phyloP scores from a whole-genome alignment of 177 flowering plant genomes.

The Vitis hybrid region DNA sequence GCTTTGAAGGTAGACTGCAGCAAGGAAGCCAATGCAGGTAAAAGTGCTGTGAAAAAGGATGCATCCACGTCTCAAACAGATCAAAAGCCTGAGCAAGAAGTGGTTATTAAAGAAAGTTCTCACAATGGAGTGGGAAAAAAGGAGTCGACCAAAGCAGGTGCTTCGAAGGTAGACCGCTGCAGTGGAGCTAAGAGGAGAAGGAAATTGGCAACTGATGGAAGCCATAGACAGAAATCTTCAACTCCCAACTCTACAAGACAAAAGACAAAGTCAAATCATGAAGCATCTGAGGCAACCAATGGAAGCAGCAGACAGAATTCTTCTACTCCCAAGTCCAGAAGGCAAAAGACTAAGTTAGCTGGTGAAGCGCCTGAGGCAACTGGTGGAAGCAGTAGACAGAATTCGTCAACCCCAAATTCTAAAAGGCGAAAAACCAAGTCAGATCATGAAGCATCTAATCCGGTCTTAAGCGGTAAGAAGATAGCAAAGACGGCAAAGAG shows the following conservation, averaged over 20 bases:
- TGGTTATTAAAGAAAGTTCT: background rate
- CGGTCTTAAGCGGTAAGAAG: background rate
- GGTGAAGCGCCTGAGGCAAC: background rate
- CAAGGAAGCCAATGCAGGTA: constrained; percentile 9
- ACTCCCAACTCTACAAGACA: constrained; percentile 25
- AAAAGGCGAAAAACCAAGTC: constrained; percentile 26
- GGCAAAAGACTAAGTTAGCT: no score
- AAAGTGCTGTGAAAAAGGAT: constrained; percentile 16
- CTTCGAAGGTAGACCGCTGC: background rate
- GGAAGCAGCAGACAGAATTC: no score
- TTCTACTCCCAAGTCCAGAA: no score
- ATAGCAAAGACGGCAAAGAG: constrained; percentile 9
- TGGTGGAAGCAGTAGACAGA: constrained; percentile 16
- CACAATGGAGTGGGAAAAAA: constrained; percentile 12
- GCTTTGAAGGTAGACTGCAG: constrained; percentile 50
- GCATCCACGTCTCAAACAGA: constrained; percentile 4
- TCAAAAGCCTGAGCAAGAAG: constrained; percentile 9
- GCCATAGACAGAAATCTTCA: constrained; percentile 15
- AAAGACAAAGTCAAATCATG: constrained; percentile 15
- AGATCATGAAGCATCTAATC: constrained; percentile 5
- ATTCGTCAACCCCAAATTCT: constrained; percentile 17
- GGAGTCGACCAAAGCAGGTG: constrained; percentile 7
- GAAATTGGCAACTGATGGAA: constrained; percentile 5
- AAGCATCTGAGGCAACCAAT: constrained; percentile 3
- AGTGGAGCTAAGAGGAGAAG: background rate